phyloP scores from a whole-genome alignment of 768 basidiomycete species.

The Podaxis sp. region DNA sequence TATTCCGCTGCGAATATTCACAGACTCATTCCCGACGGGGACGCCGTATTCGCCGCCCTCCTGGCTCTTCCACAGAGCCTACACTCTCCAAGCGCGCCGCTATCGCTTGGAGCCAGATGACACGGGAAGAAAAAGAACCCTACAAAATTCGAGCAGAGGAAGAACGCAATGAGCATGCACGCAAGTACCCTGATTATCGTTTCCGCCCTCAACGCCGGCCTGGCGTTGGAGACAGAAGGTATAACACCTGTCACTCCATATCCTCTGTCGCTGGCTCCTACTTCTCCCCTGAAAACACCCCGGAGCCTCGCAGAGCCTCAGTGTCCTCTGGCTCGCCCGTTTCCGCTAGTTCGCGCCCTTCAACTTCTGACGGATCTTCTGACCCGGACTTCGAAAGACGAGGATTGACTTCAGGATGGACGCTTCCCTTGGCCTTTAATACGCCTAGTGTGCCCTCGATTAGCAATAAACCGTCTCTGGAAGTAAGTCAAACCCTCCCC shows the following conservation, averaged over 20 bases:
- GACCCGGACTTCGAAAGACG: not conserved
- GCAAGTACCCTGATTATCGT: conserved; percentile 59
- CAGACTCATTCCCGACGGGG: conserved; percentile 40
- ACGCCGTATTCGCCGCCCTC: conserved; percentile 32
- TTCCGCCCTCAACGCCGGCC: conserved; percentile 43
- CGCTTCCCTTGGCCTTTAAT: not conserved
- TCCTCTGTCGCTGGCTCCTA: not conserved
- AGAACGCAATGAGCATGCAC: conserved; percentile 57
- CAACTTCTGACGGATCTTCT: not conserved
- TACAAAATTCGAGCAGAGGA: conserved; percentile 53
- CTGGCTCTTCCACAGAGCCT: conserved; percentile 41
- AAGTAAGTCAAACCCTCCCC: not conserved
- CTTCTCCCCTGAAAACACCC: not conserved
- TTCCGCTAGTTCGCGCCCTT: not conserved
- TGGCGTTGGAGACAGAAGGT: not conserved
- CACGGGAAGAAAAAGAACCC: conserved; percentile 41
- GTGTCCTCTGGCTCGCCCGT: not conserved
- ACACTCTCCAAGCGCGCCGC: conserved; percentile 76
- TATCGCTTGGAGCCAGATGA: conserved; percentile 68
- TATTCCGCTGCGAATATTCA: conserved; percentile 68
- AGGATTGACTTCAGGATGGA: not conserved
- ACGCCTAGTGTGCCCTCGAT: not conserved
- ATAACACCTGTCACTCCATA: not conserved
- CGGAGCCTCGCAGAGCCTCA: not conserved
- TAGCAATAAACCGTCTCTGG: not conserved